Percentiles rank a stretch among this genome's conserved stretches.
Conservation (phyloP, 1,139 yeast species). For the Taphrina pruni region DNA sequence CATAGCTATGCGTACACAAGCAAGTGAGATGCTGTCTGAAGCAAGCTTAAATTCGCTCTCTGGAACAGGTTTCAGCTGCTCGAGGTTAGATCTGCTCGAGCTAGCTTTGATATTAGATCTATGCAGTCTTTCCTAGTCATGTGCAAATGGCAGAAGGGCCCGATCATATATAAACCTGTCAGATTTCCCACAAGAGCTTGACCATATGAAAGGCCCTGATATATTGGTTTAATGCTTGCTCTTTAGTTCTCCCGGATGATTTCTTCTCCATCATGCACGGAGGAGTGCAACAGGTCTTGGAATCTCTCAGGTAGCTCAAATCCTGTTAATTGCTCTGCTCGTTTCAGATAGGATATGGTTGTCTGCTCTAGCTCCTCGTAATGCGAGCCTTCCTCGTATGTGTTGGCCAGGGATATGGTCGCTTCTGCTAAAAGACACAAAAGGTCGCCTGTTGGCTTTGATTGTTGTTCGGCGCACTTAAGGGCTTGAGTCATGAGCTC, state of each 20-base stretch:
- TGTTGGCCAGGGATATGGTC: slow-evolving; percentile 15
- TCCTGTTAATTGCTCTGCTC: not conserved
- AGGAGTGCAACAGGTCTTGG: slow-evolving; percentile 13
- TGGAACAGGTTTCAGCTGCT: too few relatives aligned
- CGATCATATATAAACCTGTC: too few relatives aligned
- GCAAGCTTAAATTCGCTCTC: too few relatives aligned
- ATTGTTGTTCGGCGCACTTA: slow-evolving; percentile 13
- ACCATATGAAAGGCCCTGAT: too few relatives aligned
- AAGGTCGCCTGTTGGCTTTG: slow-evolving; percentile 12
- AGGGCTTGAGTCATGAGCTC: slow-evolving; percentile 18
- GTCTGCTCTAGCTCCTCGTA: slow-evolving; percentile 13
- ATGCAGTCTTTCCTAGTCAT: too few relatives aligned
- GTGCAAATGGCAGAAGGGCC: too few relatives aligned
- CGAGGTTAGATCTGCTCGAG: too few relatives aligned
- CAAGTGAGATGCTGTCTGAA: too few relatives aligned
- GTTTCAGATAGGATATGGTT: slow-evolving; percentile 10
- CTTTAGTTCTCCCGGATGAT: not conserved
- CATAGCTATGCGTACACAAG: too few relatives aligned
- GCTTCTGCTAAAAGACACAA: slow-evolving; percentile 26
- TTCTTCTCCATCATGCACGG: not conserved
- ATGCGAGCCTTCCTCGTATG: slow-evolving; percentile 21
- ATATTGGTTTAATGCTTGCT: too few relatives aligned
- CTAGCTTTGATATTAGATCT: too few relatives aligned
- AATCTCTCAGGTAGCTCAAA: slow-evolving; percentile 21
- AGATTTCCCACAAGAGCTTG: too few relatives aligned